Evolutionary conservation across 140 eudicot genomes (phyloP).

Genomic region (Stevia rebaudiana): DNA sequence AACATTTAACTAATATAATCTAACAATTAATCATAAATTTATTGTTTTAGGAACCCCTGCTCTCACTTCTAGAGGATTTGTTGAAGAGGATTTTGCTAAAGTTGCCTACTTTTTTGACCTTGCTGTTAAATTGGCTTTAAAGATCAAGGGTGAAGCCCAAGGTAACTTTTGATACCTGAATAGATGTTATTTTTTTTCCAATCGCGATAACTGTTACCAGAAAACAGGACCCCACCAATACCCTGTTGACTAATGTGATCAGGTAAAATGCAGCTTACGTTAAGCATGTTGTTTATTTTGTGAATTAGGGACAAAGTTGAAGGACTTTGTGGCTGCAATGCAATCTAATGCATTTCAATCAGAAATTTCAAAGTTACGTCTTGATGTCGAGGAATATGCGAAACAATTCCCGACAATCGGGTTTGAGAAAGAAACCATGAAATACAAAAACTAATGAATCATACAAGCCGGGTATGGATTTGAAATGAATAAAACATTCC

Average conservation of each 20-base stretch:
- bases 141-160: conserved; percentile 73
- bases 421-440: conserved; percentile 95
- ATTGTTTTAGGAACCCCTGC: conserved; percentile 82
- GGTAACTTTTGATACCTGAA: conserved; percentile 25
- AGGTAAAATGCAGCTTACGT: no score
- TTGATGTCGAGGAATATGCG: conserved; percentile 90
- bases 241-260: no score
- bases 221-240: no score
- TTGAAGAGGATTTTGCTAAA: conserved; percentile 93
- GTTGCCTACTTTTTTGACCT: conserved; percentile 92
- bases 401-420: conserved; percentile 96
- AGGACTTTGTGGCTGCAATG: conserved; percentile 88
- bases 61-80: conserved; percentile 92
- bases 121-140: conserved; percentile 80
- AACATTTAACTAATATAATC: neutral
- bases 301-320: conserved; percentile 76
- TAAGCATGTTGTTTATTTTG: no score
- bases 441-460: conserved; percentile 66
- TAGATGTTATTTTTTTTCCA: no score
- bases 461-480: conserved; percentile 36
- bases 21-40: neutral
- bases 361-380: conserved; percentile 77
- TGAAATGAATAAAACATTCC: neutral
- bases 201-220: no score
- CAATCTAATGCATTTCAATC: conserved; percentile 54